These are phyloP conservation scores for Neonectria neomacrospora DNA, from an alignment of 2,329 filamentous ascomycete genomes.

Conservation along the genomic window DNA sequence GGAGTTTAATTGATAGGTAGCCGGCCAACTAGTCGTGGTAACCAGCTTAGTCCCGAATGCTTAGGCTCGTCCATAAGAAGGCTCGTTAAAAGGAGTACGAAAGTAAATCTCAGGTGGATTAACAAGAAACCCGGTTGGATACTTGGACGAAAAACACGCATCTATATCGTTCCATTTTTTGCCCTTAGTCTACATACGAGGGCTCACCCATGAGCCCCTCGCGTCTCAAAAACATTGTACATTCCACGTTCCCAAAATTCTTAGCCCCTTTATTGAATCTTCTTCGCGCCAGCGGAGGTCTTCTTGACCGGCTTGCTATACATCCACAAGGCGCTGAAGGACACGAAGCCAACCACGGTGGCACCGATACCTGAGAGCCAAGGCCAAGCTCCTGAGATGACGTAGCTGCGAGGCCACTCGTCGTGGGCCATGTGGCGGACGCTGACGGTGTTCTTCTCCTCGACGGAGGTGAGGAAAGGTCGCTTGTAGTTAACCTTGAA, in stretches of 20 bases:
- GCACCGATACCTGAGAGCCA: slow-evolving; percentile 91
- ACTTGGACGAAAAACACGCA: slow-evolving; percentile 19
- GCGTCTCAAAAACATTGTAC: slow-evolving; percentile 26
- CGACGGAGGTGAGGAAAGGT: slow-evolving; percentile 86
- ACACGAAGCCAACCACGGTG: slow-evolving; percentile 85
- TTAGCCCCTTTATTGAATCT: slow-evolving; percentile 55
- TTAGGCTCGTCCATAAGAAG: background rate
- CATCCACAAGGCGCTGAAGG: slow-evolving; percentile 89
- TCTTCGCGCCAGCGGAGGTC: slow-evolving; percentile 53
- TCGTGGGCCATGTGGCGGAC: slow-evolving; percentile 97
- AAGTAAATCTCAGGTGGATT: background rate
- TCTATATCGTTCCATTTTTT: slow-evolving; percentile 33
- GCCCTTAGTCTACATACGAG: slow-evolving; percentile 37
- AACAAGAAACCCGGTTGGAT: slow-evolving; percentile 15
- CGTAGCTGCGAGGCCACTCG: slow-evolving; percentile 92
- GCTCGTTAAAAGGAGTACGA: background rate
- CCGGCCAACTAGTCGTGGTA: background rate
- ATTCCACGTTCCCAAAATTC: slow-evolving; percentile 27
- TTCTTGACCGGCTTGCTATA: slow-evolving; percentile 66
- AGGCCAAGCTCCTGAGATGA: slow-evolving; percentile 91
- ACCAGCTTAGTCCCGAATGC: too few relatives aligned
- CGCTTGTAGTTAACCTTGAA: slow-evolving; percentile 98
- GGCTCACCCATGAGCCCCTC: slow-evolving; percentile 18
- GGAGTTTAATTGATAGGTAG: background rate
- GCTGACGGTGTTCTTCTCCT: slow-evolving; percentile 95